Conservation (phyloP, 306 rosid genomes). For the Pterocarpus santalinus region DNA sequence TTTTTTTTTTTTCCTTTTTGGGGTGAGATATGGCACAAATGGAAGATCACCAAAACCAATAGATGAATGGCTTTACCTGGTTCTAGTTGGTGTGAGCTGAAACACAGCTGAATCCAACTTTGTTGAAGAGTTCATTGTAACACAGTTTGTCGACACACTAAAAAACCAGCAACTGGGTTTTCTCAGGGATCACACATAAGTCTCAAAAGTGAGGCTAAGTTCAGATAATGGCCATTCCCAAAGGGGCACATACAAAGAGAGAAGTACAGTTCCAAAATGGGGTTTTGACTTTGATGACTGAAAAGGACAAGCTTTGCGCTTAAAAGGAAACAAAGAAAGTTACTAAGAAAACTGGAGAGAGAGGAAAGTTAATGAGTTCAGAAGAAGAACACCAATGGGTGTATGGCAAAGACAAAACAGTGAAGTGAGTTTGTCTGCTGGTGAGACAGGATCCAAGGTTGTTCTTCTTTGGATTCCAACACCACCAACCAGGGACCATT, state of each 20-base stretch:
- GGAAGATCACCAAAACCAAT: constrained; percentile 24
- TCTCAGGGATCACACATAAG: constrained; percentile 48
- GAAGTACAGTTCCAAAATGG: constrained; percentile 27
- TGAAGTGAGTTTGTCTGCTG: background rate
- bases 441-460: constrained; percentile 51
- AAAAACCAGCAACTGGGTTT: constrained; percentile 37
- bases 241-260: too few relatives aligned
- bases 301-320: constrained; percentile 43
- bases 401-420: constrained; percentile 35
- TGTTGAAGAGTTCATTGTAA: constrained; percentile 72
- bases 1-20: background rate
- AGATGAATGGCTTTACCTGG: constrained; percentile 61
- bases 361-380: constrained; percentile 43
- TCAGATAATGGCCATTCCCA: constrained; percentile 4
- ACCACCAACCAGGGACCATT: constrained; percentile 43
- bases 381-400: constrained; percentile 58
- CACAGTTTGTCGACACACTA: background rate
- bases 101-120: constrained; percentile 82
- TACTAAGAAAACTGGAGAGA: constrained; percentile 46
- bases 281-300: constrained; percentile 28
- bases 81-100: constrained; percentile 96
- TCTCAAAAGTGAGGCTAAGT: constrained; percentile 27
- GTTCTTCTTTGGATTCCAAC: constrained; percentile 55
- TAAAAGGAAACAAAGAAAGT: constrained; percentile 38
- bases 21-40: constrained; percentile 22